These are phyloP conservation scores for Phlyctochytrium planicorne DNA, from an alignment of 192 early-diverging fungal species.

Conservation along the genomic window DNA sequence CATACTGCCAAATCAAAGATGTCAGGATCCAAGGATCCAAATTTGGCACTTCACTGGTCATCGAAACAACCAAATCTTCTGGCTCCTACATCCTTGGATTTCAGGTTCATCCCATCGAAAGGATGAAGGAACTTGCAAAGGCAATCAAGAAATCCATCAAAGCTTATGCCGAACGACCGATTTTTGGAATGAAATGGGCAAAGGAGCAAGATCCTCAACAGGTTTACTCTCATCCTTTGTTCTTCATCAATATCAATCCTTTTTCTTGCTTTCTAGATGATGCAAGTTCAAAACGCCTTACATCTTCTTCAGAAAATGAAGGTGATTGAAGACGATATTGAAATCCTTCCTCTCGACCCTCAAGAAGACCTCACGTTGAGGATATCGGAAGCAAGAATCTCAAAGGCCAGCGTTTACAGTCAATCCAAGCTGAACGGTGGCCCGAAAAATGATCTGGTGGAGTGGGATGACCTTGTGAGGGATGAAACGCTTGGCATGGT, in stretches of 20 bases:
- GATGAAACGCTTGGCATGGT: neutral
- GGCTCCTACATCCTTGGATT: neutral
- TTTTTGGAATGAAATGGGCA: conserved; percentile 1
- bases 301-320: neutral
- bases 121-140: conserved; percentile 1
- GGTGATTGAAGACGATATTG: neutral
- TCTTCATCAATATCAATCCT: too few species aligned
- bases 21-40: neutral
- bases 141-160: neutral
- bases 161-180: neutral
- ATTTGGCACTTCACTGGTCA: neutral
- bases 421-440: neutral
- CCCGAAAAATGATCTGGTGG: neutral
- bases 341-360: neutral
- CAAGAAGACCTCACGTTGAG: neutral
- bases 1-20: neutral
- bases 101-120: neutral
- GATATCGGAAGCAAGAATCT: neutral
- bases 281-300: neutral
- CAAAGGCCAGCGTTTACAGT: neutral
- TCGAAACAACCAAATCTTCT: neutral
- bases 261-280: too few species aligned
- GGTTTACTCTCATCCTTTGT: too few species aligned
- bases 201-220: too few species aligned
- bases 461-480: neutral